A percentile compares a stretch with the other conserved stretches of the same genome.
These are phyloP conservation scores for Cadophora gregata DNA, from an alignment of 2,329 filamentous ascomycete genomes.

Conservation along the genomic window DNA sequence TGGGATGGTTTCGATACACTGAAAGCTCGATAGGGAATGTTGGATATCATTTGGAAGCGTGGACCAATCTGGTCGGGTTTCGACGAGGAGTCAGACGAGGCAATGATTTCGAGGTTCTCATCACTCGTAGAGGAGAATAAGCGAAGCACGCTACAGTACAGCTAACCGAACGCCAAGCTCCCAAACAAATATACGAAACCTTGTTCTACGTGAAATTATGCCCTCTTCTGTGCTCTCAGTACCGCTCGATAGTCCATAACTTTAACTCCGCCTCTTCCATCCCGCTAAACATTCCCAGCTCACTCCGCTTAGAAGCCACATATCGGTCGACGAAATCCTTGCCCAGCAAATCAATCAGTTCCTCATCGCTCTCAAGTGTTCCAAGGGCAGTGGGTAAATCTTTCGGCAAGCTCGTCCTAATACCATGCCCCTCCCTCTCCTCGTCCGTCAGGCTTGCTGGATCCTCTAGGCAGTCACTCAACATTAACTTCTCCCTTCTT, in stretches of 20 bases:
- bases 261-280: slow-evolving; percentile 57
- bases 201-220: background rate
- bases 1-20: background rate
- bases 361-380: slow-evolving; percentile 55
- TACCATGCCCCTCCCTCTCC: slow-evolving; percentile 57
- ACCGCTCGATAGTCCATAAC: slow-evolving; percentile 70
- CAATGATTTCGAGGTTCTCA: background rate
- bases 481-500: slow-evolving; percentile 50
- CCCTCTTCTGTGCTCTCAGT: slow-evolving; percentile 48
- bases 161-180: background rate
- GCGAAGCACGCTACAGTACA: background rate
- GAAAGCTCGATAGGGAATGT: background rate
- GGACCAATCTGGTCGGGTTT: background rate
- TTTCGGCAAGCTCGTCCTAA: slow-evolving; percentile 59
- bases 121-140: background rate
- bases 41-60: no score
- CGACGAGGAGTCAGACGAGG: background rate
- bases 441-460: slow-evolving; percentile 55
- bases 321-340: slow-evolving; percentile 61
- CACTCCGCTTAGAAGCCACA: slow-evolving; percentile 61
- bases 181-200: background rate
- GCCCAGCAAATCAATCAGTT: slow-evolving; percentile 54
- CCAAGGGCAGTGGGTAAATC: slow-evolving; percentile 60
- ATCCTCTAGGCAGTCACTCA: slow-evolving; percentile 61
- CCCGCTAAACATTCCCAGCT: slow-evolving; percentile 55